phyloP scores from a whole-genome alignment of 306 rosid genomes.

The Glycine latifolia region DNA sequence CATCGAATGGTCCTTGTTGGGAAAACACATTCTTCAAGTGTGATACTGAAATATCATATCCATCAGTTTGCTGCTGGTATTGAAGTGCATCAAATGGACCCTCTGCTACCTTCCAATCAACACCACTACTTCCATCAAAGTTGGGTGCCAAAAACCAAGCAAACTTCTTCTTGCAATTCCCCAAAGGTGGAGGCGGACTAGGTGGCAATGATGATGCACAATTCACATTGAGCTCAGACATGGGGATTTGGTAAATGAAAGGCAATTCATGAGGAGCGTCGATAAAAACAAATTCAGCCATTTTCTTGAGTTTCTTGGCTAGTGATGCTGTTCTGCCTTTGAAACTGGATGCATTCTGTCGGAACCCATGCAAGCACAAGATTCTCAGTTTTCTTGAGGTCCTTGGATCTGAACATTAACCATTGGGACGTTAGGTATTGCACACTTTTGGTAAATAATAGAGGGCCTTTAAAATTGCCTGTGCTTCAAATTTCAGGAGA shows the following conservation, averaged over 20 bases:
- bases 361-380: constrained; percentile 93
- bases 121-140: constrained; percentile 44
- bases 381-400: constrained; percentile 74
- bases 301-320: constrained; percentile 79
- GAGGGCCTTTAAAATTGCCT: constrained; percentile 12
- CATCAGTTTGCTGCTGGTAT: constrained; percentile 79
- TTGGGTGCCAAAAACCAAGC: constrained; percentile 80
- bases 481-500: constrained; percentile 31
- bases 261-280: constrained; percentile 89
- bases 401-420: constrained; percentile 59
- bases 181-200: constrained; percentile 61
- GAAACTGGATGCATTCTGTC: constrained; percentile 91
- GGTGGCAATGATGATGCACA: constrained; percentile 44
- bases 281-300: constrained; percentile 71
- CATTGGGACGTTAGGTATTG: constrained; percentile 36
- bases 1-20: constrained; percentile 80
- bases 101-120: constrained; percentile 70
- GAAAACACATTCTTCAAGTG: constrained; percentile 65
- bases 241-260: constrained; percentile 76
- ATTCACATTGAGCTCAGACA: constrained; percentile 22
- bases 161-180: constrained; percentile 75
- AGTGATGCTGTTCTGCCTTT: constrained; percentile 90
- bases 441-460: constrained; percentile 24
- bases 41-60: constrained; percentile 68
- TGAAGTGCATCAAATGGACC: constrained; percentile 83